These are phyloP conservation scores for Aureobasidium vineae DNA, from an alignment of 2,329 filamentous ascomycete species.

Conservation along the genomic window DNA sequence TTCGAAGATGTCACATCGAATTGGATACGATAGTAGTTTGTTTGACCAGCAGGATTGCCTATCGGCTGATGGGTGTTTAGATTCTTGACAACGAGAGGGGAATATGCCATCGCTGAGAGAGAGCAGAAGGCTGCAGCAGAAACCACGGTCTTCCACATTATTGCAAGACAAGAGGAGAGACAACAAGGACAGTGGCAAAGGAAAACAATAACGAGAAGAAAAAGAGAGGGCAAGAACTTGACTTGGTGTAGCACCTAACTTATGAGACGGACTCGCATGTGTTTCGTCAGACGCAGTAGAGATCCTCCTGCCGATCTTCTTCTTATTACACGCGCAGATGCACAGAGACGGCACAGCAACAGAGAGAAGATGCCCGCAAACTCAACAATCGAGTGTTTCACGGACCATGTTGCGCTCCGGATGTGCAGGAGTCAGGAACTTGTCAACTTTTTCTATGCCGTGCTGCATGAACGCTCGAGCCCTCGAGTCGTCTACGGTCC, in stretches of 20 bases:
- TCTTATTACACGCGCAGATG: slow-evolving; percentile 12
- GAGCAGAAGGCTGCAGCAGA: not conserved
- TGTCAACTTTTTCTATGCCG: slow-evolving; percentile 17
- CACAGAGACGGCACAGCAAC: slow-evolving; percentile 10
- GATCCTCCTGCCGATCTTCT: slow-evolving; percentile 10
- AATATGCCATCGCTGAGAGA: slow-evolving; percentile 4
- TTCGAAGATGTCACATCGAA: slow-evolving; percentile 32
- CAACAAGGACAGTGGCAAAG: not conserved
- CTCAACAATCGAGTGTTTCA: slow-evolving; percentile 10
- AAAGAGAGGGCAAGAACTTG: not conserved
- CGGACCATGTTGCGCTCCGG: slow-evolving; percentile 15
- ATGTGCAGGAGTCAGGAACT: slow-evolving; percentile 15
- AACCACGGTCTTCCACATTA: slow-evolving; percentile 2
- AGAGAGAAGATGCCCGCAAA: slow-evolving; percentile 6
- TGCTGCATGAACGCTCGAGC: slow-evolving; percentile 17
- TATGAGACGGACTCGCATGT: slow-evolving; percentile 6
- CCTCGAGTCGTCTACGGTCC: not conserved
- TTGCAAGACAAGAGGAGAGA: not conserved
- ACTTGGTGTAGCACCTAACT: not conserved
- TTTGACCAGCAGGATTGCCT: slow-evolving; percentile 32
- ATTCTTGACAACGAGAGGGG: slow-evolving; percentile 21
- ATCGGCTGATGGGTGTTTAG: slow-evolving; percentile 34
- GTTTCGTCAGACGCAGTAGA: slow-evolving; percentile 8
- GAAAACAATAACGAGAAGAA: not conserved
- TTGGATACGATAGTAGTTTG: slow-evolving; percentile 34